Evolutionary conservation across 192 early-diverging fungal species (phyloP).

Genomic region (Backusella luteola): DNA sequence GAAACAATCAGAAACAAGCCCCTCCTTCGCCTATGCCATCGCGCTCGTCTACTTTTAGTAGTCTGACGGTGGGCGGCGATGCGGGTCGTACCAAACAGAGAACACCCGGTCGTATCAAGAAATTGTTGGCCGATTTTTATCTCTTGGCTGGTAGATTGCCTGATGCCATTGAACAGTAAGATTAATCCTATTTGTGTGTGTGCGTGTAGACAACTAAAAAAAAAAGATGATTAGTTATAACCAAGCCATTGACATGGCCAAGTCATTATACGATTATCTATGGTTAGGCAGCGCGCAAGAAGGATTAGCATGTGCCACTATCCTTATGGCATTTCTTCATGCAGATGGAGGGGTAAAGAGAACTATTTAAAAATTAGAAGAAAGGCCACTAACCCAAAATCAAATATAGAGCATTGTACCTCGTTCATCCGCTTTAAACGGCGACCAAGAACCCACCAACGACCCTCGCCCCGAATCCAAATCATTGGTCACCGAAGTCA

Average conservation of each 20-base stretch:
- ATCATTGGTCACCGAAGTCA: slow-evolving; percentile 52
- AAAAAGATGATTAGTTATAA: slow-evolving; percentile 47
- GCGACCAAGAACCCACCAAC: not conserved
- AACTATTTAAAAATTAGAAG: not conserved
- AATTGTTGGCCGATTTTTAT: slow-evolving; percentile 75
- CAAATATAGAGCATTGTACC: not conserved
- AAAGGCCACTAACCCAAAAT: not conserved
- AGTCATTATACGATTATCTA: slow-evolving; percentile 62
- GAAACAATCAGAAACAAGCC: slow-evolving; percentile 14
- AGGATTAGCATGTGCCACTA: slow-evolving; percentile 59
- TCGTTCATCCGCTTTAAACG: not conserved
- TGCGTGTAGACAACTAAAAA: too few species aligned
- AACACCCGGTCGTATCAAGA: slow-evolving; percentile 70
- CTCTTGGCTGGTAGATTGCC: slow-evolving; percentile 72
- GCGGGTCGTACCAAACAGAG: slow-evolving; percentile 50
- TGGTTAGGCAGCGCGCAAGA: slow-evolving; percentile 79
- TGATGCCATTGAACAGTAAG: slow-evolving; percentile 65
- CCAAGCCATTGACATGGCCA: slow-evolving; percentile 65
- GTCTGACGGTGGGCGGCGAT: slow-evolving; percentile 7
- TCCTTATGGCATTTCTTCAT: slow-evolving; percentile 58
- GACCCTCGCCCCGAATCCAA: not conserved
- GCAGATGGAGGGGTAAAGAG: slow-evolving; percentile 10
- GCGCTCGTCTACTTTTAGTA: slow-evolving; percentile 35
- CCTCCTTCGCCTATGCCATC: slow-evolving; percentile 47
- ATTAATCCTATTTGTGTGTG: not conserved